phyloP scores from a whole-genome alignment of 2,329 filamentous ascomycete species.

The Talaromyces sp. region DNA sequence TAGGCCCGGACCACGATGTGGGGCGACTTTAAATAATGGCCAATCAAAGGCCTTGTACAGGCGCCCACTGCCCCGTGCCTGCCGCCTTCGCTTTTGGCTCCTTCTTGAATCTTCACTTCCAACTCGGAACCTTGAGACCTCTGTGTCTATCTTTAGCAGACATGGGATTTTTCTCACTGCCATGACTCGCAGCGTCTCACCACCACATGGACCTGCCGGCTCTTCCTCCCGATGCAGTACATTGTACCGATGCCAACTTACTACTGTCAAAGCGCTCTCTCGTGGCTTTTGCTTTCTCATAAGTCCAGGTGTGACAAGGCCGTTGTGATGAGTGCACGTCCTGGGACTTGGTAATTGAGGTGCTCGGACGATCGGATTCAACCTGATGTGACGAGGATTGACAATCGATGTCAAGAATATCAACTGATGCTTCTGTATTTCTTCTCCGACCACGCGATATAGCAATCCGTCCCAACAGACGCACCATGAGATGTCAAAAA shows the following conservation, averaged over 20 bases:
- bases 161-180: neutral
- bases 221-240: neutral
- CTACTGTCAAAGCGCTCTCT: neutral
- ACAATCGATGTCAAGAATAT: neutral
- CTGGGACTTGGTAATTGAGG: neutral
- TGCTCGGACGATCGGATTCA: neutral
- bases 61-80: neutral
- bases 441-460: neutral
- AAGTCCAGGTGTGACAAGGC: neutral
- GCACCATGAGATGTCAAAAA: neutral
- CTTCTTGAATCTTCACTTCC: neutral
- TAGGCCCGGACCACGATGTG: neutral
- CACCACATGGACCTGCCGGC: neutral
- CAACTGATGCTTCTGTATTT: neutral
- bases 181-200: neutral
- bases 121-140: too few species aligned
- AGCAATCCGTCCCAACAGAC: too few species aligned
- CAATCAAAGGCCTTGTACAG: neutral
- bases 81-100: neutral
- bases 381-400: neutral
- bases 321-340: neutral
- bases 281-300: neutral
- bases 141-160: neutral
- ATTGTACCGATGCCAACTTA: neutral
- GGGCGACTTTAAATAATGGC: neutral